Evolutionary conservation across 2,329 filamentous ascomycete genomes (phyloP), one percentile per base, ranked within the genome.

Genomic region (Calonectria pteridis): DNA sequence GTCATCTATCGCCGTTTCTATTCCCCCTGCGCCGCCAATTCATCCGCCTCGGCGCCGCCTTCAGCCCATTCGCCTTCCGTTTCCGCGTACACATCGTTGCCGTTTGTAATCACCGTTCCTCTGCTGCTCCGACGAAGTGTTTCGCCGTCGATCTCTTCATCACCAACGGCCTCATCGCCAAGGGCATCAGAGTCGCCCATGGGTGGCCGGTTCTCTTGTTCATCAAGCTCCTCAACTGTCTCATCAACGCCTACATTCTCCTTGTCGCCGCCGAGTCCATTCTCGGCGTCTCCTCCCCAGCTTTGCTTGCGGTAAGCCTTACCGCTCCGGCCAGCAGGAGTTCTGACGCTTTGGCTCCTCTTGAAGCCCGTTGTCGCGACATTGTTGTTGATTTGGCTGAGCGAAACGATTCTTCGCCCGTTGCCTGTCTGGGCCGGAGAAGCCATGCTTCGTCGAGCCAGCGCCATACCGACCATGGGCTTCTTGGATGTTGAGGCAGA

Each of bases 351-450:
- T 82, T 96, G 93, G 83, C 93, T 96, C 73, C 94, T 90, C 85
- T 93, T 93, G 77, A 98, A 88, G 59, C 91, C 91, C 26, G 91
- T 89, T 10, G 85, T 86, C 7, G 92, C 87, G 40, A 91, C 88
- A 81, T 97, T 96, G 82, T 93, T 93, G 68, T 92, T 94, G 78
- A 98, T 97, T 84, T 98, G 95, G 82, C 94, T 97, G 43, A 98
- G 91, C 65, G 95, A 98, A 73, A 97, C 90, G 80, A 98, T 98
- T 63, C 97, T 92, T 50, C 96, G 91, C 82, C 92, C 89, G 82
- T 93, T 88, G 80, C 91, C 86, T 23, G 87, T 86, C 62, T 89
- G 85, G 23, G 85, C 87, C 1, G 91, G 83, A 70, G 80, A 84
- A 67, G 81, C 85, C 65, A 84, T 86, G 80, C 81, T 90, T 75